These are phyloP conservation scores for Petunia secreta DNA, from an alignment of 257 asterid genomes.

Conservation along the genomic window DNA sequence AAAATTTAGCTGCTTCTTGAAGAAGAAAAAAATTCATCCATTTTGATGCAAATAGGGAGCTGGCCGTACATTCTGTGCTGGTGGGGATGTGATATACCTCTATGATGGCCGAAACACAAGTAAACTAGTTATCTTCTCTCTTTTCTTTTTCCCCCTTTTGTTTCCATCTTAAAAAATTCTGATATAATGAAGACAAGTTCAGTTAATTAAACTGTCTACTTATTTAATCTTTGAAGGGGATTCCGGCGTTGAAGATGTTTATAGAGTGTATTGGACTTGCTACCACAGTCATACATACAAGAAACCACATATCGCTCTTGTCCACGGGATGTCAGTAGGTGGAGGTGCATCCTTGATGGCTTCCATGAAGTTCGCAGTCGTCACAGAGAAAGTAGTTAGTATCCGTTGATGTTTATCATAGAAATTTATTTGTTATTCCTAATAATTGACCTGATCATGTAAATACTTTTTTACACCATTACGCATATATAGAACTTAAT, in stretches of 20 bases:
- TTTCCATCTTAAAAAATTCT: background rate
- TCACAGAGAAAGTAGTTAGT: slow-evolving; percentile 86
- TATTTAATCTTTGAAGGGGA: slow-evolving; percentile 46
- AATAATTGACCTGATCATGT: no score
- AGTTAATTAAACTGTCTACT: background rate
- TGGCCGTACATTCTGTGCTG: slow-evolving; percentile 86
- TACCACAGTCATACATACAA: slow-evolving; percentile 86
- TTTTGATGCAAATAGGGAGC: slow-evolving; percentile 54
- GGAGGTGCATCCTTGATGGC: slow-evolving; percentile 94
- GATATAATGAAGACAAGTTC: background rate
- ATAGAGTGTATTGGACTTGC: slow-evolving; percentile 93
- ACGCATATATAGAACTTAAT: no score
- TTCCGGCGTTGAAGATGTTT: slow-evolving; percentile 70
- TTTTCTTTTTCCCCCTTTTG: background rate
- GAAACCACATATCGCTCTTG: slow-evolving; percentile 87
- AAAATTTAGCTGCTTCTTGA: background rate
- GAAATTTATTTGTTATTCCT: background rate
- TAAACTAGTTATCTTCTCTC: slow-evolving; percentile 31
- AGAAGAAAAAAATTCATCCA: background rate
- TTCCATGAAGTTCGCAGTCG: slow-evolving; percentile 86
- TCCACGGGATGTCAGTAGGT: slow-evolving; percentile 84
- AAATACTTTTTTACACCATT: no score
- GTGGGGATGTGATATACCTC: slow-evolving; percentile 83
- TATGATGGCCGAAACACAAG: slow-evolving; percentile 71
- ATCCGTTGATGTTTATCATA: background rate